Conservation (phyloP, 257 asterid genomes). For the Solanum sparsipilum region DNA sequence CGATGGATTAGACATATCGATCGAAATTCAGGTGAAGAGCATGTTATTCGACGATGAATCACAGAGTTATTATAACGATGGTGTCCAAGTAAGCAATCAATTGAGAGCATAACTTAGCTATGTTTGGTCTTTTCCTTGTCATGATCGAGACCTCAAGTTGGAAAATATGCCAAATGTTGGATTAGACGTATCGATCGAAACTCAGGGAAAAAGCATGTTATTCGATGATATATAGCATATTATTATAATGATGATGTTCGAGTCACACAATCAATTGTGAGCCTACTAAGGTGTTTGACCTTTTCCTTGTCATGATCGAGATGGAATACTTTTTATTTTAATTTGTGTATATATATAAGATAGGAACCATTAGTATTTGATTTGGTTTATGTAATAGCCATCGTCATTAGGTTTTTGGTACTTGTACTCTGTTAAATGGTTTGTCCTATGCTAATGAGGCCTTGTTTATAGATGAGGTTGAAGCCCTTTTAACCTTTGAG, state of each 20-base stretch:
- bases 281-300: not conserved
- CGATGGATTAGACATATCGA: conserved; percentile 24
- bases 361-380: not conserved
- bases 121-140: no score
- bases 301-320: not conserved
- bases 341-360: not conserved
- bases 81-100: not conserved
- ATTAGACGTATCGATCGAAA: conserved; percentile 11
- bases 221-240: conserved; percentile 4
- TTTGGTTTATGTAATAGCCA: not conserved
- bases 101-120: not conserved
- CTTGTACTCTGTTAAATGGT: not conserved
- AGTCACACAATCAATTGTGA: not conserved
- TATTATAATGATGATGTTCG: not conserved
- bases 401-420: not conserved
- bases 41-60: conserved; percentile 14
- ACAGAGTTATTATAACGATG: not conserved
- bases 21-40: conserved; percentile 21
- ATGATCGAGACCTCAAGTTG: not conserved
- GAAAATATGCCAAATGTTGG: conserved; percentile 10
- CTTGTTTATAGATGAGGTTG: not conserved
- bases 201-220: conserved; percentile 18
- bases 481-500: not conserved
- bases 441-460: not conserved
- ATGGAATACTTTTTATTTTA: not conserved